Evolutionary conservation across 2,329 filamentous ascomycete genomes (phyloP), one percentile per base, ranked within the genome.

Genomic region (Biscogniauxia sp.): DNA sequence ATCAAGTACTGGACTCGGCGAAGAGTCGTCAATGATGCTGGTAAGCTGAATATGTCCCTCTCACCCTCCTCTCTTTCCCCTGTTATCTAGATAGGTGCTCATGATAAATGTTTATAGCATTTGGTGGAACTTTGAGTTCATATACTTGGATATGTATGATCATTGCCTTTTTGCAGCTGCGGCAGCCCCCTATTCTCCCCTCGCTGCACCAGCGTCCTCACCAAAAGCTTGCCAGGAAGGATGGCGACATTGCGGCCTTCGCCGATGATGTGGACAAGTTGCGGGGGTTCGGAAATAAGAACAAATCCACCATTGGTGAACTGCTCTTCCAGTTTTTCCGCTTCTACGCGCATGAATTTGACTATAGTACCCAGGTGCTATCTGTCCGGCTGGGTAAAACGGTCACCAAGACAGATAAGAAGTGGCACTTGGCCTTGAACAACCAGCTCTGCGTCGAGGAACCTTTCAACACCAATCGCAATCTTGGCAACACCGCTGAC

Each of bases 111-210:
- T 9, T n/a, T n/a, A 45, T 11, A 96, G 95, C 91, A 61, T 92
- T 93, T 73, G 93, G 95, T 64, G 93, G 92, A 60, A 99, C 95
- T 6, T 82, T 99, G 62, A 98, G 94, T 76, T 99, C 95, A 19
- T 99, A 99, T 74, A 97, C 95, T 20, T 99, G 95, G 95, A 98
- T 98, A 73, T 99, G 95, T 76, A 87, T 99, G 82, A 96, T 98
- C 67, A 90, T 99, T 73, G 96, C 93, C 68, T 99, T 98, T 72
- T 83, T 99, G 25, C 95, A 99, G 77, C 90, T 92, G 56, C 88
- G 93, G 69, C 84, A 89, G 61, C 91, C 92, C 17, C 91, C 94
- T 0, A 86, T 99, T 58, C 78, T 99, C 20, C 95, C 95, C 3
- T 87, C 91, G 17, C 81, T 99, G 37, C 95, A 98, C 73, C 88